Conservation (phyloP, 2,329 filamentous ascomycete species). For the Coniochaeta prunicola region DNA sequence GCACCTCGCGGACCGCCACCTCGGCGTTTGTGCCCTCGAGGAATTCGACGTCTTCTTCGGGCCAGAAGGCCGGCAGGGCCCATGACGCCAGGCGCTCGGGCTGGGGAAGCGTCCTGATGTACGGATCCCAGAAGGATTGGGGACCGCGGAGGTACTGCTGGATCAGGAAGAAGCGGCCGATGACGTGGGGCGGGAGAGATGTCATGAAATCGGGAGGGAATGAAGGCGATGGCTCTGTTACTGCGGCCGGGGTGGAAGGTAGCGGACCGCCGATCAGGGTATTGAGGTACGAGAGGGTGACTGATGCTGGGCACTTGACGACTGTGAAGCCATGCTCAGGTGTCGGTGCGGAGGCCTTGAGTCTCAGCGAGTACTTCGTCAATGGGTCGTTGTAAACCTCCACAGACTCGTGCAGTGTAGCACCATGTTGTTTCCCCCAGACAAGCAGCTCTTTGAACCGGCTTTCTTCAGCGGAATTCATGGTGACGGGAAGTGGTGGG, state of each 20-base stretch:
- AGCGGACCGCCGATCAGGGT: conserved; percentile 30
- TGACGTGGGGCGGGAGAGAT: conserved; percentile 46
- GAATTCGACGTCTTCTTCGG: conserved; percentile 48
- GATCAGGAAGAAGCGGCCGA: conserved; percentile 61
- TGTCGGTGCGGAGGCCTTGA: conserved; percentile 21
- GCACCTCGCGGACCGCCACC: conserved; percentile 41
- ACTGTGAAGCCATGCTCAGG: conserved; percentile 30
- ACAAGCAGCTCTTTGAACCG: conserved; percentile 29
- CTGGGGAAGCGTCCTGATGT: conserved; percentile 58
- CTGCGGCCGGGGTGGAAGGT: conserved; percentile 11
- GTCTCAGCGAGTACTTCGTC: conserved; percentile 49
- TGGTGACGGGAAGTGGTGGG: conserved; percentile 6
- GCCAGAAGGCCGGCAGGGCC: conserved; percentile 57
- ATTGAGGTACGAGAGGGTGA: conserved; percentile 53
- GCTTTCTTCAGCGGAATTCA: conserved; percentile 16
- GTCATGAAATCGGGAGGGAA: conserved; percentile 46
- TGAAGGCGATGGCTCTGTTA: conserved; percentile 6
- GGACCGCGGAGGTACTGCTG: conserved; percentile 55
- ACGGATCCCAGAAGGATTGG: conserved; percentile 60
- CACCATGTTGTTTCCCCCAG: conserved; percentile 42
- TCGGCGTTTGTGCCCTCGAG: conserved; percentile 48
- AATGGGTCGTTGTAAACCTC: conserved; percentile 43
- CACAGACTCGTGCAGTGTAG: conserved; percentile 40
- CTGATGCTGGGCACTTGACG: conserved; percentile 43
- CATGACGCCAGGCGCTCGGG: conserved; percentile 43